These are phyloP conservation scores for Trametes versicolor DNA, from an alignment of 1,284 basidiomycete genomes.

Conservation along the genomic window DNA sequence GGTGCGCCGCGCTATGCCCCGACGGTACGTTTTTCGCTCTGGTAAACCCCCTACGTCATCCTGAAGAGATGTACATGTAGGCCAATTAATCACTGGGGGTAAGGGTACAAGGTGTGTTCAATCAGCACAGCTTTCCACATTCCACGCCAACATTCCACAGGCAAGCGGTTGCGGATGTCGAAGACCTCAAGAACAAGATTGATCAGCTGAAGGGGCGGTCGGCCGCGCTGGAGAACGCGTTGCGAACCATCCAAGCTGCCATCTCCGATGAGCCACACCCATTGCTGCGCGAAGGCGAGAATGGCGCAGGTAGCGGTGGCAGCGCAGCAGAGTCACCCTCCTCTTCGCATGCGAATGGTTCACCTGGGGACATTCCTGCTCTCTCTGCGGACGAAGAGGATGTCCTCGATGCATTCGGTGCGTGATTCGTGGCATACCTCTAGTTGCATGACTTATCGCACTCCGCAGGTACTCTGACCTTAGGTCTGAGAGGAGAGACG, in stretches of 20 bases:
- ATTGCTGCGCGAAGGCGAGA: conserved; percentile 45
- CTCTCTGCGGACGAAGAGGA: conserved; percentile 52
- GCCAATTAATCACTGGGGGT: conserved; percentile 61
- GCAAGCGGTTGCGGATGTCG: conserved; percentile 69
- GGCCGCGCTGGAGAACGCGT: conserved; percentile 65
- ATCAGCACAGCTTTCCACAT: background rate
- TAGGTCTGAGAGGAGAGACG: conserved; percentile 62
- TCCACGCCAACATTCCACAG: conserved; percentile 41
- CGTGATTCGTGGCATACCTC: background rate
- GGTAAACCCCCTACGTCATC: background rate
- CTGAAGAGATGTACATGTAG: conserved; percentile 42
- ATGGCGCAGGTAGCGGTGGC: conserved; percentile 13
- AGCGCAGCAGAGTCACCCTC: conserved; percentile 23
- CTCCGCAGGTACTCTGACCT: conserved; percentile 64
- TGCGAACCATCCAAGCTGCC: conserved; percentile 57
- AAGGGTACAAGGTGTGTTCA: conserved; percentile 54
- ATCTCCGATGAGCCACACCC: conserved; percentile 59
- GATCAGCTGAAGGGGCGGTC: conserved; percentile 63
- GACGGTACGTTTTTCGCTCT: conserved; percentile 55
- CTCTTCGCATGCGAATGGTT: conserved; percentile 5
- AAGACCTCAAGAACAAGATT: conserved; percentile 72
- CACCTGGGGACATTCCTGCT: conserved; percentile 24
- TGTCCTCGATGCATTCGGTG: conserved; percentile 68
- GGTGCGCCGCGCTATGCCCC: conserved; percentile 76
- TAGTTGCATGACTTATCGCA: background rate